A percentile compares a stretch with the other conserved stretches of the same genome.
These are phyloP conservation scores for Clarireedia hainanense DNA, from an alignment of 2,329 filamentous ascomycete species.

Conservation along the genomic window DNA sequence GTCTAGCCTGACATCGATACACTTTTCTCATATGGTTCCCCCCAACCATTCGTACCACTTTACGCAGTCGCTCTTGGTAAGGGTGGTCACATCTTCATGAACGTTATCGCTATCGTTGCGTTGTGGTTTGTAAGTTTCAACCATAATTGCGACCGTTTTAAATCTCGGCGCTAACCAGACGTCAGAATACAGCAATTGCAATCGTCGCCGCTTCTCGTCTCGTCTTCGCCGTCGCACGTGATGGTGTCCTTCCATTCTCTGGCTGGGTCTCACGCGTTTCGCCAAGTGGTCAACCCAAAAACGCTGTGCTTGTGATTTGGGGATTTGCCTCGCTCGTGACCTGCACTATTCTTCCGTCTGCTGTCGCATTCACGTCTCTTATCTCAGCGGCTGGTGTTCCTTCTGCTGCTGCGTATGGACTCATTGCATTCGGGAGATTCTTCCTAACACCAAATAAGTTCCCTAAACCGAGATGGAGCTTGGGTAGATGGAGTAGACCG, in stretches of 20 bases:
- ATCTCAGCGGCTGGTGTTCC: slow-evolving; percentile 12
- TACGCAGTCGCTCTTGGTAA: slow-evolving; percentile 12
- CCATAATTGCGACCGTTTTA: background rate
- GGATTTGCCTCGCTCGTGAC: slow-evolving; percentile 9
- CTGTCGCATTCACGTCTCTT: slow-evolving; percentile 11
- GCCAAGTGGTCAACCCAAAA: slow-evolving; percentile 10
- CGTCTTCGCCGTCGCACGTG: slow-evolving; percentile 14
- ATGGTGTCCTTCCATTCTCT: slow-evolving; percentile 12
- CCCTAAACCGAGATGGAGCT: slow-evolving; percentile 9
- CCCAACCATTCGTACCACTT: slow-evolving; percentile 13
- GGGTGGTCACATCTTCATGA: slow-evolving; percentile 11
- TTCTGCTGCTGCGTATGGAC: slow-evolving; percentile 12
- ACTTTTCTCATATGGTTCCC: slow-evolving; percentile 8
- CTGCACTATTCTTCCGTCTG: slow-evolving; percentile 12
- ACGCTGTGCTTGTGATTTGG: slow-evolving; percentile 12
- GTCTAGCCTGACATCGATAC: slow-evolving; percentile 8
- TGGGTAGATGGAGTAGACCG: slow-evolving; percentile 9
- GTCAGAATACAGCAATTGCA: slow-evolving; percentile 11
- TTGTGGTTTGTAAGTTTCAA: slow-evolving; percentile 5
- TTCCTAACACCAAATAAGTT: slow-evolving; percentile 12
- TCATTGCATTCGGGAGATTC: slow-evolving; percentile 11
- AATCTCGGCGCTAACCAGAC: background rate
- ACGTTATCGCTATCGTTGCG: slow-evolving; percentile 10
- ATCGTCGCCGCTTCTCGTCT: slow-evolving; percentile 13
- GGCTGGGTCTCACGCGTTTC: slow-evolving; percentile 10